Percentiles rank a stretch among this genome's conserved stretches.
These are phyloP conservation scores for Acorus gramineus DNA, from an alignment of 106 monocot species.

Conservation along the genomic window DNA sequence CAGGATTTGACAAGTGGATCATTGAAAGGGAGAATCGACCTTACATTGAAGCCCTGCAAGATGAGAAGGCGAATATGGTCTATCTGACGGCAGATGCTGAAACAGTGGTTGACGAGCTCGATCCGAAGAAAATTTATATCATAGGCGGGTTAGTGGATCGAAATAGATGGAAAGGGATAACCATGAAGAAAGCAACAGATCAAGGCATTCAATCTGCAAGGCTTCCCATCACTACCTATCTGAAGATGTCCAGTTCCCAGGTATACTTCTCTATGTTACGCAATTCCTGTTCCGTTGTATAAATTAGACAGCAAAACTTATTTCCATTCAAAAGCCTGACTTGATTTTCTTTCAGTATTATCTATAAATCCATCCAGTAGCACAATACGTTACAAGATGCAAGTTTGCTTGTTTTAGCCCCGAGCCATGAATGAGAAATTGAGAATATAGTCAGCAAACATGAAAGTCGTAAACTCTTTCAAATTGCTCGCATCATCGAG, in stretches of 20 bases:
- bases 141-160: constrained; percentile 91
- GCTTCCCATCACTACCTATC: constrained; percentile 66
- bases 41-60: constrained; percentile 76
- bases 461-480: too few relatives aligned
- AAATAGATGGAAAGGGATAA: constrained; percentile 92
- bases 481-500: too few relatives aligned
- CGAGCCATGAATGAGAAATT: too few relatives aligned
- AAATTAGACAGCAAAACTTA: too few relatives aligned
- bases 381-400: too few relatives aligned
- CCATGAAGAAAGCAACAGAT: constrained; percentile 80
- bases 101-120: constrained; percentile 63
- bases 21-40: constrained; percentile 68
- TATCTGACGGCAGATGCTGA: constrained; percentile 96
- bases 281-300: background rate
- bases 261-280: constrained; percentile 20
- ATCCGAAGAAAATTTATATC: constrained; percentile 62
- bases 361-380: too few relatives aligned
- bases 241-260: constrained; percentile 97
- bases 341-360: too few relatives aligned
- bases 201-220: constrained; percentile 83
- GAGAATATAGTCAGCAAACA: too few relatives aligned
- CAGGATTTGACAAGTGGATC: constrained; percentile 84
- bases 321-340: too few relatives aligned
- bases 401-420: too few relatives aligned
- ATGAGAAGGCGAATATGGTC: constrained; percentile 71